phyloP scores from a whole-genome alignment of 495 filamentous ascomycete species.

The Durotheca rogersii region DNA sequence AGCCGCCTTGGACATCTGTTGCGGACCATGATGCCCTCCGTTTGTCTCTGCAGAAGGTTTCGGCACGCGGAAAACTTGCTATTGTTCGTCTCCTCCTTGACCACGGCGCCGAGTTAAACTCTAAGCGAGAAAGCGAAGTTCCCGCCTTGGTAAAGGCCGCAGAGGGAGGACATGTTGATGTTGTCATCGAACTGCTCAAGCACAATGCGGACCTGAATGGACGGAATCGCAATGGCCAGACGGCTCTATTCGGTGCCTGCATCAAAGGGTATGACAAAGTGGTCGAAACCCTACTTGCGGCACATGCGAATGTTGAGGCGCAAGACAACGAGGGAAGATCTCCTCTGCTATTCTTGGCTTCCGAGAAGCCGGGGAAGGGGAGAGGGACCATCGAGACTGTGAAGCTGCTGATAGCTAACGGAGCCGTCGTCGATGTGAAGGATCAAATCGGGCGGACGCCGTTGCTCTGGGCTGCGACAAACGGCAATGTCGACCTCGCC shows the following conservation, averaged over 20 bases:
- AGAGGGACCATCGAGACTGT: conserved; percentile 37
- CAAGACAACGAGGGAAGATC: conserved; percentile 36
- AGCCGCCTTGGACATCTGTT: conserved; percentile 31
- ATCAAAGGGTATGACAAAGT: conserved; percentile 56
- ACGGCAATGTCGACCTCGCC: conserved; percentile 58
- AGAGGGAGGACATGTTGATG: conserved; percentile 32
- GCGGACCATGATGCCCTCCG: conserved; percentile 37
- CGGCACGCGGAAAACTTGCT: conserved; percentile 56
- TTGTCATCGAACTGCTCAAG: conserved; percentile 32
- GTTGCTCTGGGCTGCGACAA: conserved; percentile 64
- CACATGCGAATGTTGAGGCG: conserved; percentile 53
- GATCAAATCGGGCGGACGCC: conserved; percentile 57
- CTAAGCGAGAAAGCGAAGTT: conserved; percentile 32
- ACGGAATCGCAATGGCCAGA: conserved; percentile 38
- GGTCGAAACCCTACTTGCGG: conserved; percentile 49
- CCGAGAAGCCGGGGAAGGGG: conserved; percentile 34
- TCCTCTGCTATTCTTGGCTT: conserved; percentile 35
- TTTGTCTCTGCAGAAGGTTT: conserved; percentile 56
- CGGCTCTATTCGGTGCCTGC: conserved; percentile 61
- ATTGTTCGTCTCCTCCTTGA: conserved; percentile 53
- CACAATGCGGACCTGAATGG: conserved; percentile 34
- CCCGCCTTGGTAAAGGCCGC: conserved; percentile 38
- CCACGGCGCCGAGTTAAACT: conserved; percentile 56
- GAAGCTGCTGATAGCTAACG: conserved; percentile 36
- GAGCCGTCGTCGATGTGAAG: conserved; percentile 46